Base-by-base conservation (phyloP, 2,329 filamentous ascomycete species). In the Drechslerella coelobrocha region DNA sequence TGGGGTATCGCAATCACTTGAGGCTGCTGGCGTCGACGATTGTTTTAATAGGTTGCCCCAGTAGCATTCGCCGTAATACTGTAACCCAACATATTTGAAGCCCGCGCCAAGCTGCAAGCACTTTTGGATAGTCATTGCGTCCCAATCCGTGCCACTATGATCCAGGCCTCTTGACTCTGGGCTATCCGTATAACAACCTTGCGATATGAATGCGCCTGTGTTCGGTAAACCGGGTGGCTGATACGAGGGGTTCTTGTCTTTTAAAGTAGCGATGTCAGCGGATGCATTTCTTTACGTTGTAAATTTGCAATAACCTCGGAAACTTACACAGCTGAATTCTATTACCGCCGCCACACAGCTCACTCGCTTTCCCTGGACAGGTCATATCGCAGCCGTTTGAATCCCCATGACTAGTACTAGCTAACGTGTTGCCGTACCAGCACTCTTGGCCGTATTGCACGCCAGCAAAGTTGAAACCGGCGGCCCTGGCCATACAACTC, bases 401-500 rank as follows among this genome's bases (percentile, higher is more conserved):
- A 19, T 62, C 14, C 10, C 26, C 59, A 14, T 31, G 27, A 14
- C 23, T 29, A 14, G 21, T 27, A 7, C 23, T 29, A 8, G 27
- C 39, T 4, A 76, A 31, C 0, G 72, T 69, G 56, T 79, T 74
- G n/a, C 77, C 78, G 59, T 79, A 81, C 76, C 78, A 81, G 75
- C 80, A 81, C 68, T 80, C 77, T 2, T 75, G 74, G 9, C 78
- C 79, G 61, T 78, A 78, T 74, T 80, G 78, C n/a, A 80, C 73
- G 2, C 79, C 79, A 9, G 77, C 78, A 59, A 77, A 80, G 7
- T 72, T 60, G 73, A 77, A 79, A 26, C 73, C 66, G 53, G 66
- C 59, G 5, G 56, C 56, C 8, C 34, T 23, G 10, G 48, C 24
- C 7, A 62, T 34, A 12, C 48, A 62, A 5, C 47, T 29, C 12